Conservation (phyloP, 441 rosid species). For the Eruca vesicaria region DNA sequence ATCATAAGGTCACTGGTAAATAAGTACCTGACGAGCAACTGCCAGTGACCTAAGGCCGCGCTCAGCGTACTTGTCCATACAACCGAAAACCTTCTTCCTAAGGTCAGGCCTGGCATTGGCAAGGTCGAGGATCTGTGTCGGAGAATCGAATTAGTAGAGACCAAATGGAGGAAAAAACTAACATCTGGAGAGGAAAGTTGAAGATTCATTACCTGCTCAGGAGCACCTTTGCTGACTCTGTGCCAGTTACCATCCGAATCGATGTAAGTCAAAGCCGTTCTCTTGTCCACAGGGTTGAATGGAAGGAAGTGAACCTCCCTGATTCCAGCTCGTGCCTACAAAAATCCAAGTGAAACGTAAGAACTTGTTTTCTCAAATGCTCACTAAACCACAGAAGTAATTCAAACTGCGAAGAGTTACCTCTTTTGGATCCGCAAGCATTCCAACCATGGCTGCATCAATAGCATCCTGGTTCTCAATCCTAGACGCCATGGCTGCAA, state of each 20-base stretch:
- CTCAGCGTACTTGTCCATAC: slow-evolving; percentile 75
- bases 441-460: slow-evolving; percentile 75
- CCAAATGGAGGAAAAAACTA: slow-evolving; percentile 3
- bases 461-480: slow-evolving; percentile 73
- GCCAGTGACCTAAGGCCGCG: slow-evolving; percentile 86
- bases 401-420: slow-evolving; percentile 15
- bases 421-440: slow-evolving; percentile 65
- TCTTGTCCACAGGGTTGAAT: slow-evolving; percentile 92
- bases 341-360: slow-evolving; percentile 19
- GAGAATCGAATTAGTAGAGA: slow-evolving; percentile 13
- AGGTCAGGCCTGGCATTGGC: slow-evolving; percentile 69
- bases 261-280: slow-evolving; percentile 93
- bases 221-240: slow-evolving; percentile 96
- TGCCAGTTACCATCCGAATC: slow-evolving; percentile 80
- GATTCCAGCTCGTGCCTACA: slow-evolving; percentile 87
- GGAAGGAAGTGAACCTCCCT: slow-evolving; percentile 94
- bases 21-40: slow-evolving; percentile 65
- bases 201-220: slow-evolving; percentile 69
- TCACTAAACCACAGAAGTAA: slow-evolving; percentile 2
- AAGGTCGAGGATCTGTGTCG: slow-evolving; percentile 61
- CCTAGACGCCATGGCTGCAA: slow-evolving; percentile 43
- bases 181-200: neutral
- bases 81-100: slow-evolving; percentile 55
- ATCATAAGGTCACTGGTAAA: neutral
- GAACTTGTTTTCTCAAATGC: neutral